These are phyloP conservation scores for Inonotus obliquus DNA, from an alignment of 1,284 basidiomycete species.

Conservation along the genomic window DNA sequence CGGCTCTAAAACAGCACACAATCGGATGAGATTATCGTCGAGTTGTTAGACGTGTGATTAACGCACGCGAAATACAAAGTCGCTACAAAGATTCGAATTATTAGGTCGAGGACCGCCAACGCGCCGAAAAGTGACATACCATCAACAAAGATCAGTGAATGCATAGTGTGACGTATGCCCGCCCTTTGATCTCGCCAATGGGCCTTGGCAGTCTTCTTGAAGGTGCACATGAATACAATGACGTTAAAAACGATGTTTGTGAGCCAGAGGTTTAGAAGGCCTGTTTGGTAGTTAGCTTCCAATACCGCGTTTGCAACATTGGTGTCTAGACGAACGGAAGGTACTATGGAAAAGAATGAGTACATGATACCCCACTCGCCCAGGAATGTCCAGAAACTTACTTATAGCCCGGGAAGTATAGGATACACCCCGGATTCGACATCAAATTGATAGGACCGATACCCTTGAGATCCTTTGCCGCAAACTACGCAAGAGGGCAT, in stretches of 20 bases:
- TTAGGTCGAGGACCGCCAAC: background rate
- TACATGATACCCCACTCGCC: background rate
- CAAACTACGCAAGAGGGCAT: background rate
- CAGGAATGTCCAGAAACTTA: background rate
- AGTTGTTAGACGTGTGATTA: background rate
- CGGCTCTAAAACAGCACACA: background rate
- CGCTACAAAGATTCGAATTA: background rate
- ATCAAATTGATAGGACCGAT: background rate
- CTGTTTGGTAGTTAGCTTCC: background rate
- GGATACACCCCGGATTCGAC: background rate
- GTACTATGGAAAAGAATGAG: background rate
- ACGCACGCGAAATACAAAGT: constrained; percentile 8
- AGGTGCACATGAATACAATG: constrained; percentile 8
- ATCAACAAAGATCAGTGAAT: background rate
- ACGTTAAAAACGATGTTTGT: constrained; percentile 9
- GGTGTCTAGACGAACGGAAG: background rate
- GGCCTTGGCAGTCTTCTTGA: background rate
- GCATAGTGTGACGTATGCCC: background rate
- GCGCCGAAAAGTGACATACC: background rate
- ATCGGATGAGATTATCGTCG: background rate
- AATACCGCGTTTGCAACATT: background rate
- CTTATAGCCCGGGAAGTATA: background rate
- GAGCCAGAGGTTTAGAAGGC: constrained; percentile 1
- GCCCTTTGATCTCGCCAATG: background rate
- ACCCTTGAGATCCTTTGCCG: constrained; percentile 2